Base-by-base conservation (phyloP, 352 stramenopile genomes). In the Globisporangium iwayamae region DNA sequence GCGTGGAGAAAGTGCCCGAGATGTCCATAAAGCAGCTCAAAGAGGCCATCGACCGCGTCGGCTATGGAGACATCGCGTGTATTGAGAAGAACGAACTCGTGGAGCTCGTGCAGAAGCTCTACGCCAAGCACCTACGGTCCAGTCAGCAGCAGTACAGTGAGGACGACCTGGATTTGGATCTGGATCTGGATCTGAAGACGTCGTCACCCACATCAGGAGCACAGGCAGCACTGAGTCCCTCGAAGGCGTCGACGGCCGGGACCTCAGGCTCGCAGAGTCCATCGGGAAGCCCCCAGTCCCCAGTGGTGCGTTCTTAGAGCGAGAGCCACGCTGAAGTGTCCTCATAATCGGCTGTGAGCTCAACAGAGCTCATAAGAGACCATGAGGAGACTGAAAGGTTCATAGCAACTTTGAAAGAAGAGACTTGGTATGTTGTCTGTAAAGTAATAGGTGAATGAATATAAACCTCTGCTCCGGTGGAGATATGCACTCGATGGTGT, bases 11-110 rank as follows among this genome's bases (percentile, higher is more conserved):
- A 1, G 74, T 95, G 28, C 78, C 86, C 52, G 76, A 79, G 58
- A 93, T 93, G 82, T 74, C 75, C 14, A 70, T 93, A 28, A 91
- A 89, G 60, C 78, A 93, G 53, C 73, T 95, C n/a, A 95, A 93
- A 60, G 69, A 81, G 51, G 84, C 78, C 22, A 84, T 93, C 25
- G 77, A 82, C 22, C 78, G 83, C 20, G 84, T 80, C 1, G 84
- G 85, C 8, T 91, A 91, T 48, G 84, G 80, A 30, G 81, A 91
- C 58, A 71, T 86, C 16, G 75, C 83, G 34, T 89, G 85, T 53
- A 83, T 95, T 45, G 86, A 95, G 65, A 95, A 93, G 68, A 74
- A 78, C 47, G 86, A 95, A 28, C 74, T 95, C 43, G 74, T 95
- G 51, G 82, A 93, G 10, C 75, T 95, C n/a, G 83, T 93, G 41